A percentile compares a stretch with the other conserved stretches of the same genome.
These are phyloP conservation scores for Escallonia rubra DNA, from an alignment of 129 eudicot species.

Conservation along the genomic window DNA sequence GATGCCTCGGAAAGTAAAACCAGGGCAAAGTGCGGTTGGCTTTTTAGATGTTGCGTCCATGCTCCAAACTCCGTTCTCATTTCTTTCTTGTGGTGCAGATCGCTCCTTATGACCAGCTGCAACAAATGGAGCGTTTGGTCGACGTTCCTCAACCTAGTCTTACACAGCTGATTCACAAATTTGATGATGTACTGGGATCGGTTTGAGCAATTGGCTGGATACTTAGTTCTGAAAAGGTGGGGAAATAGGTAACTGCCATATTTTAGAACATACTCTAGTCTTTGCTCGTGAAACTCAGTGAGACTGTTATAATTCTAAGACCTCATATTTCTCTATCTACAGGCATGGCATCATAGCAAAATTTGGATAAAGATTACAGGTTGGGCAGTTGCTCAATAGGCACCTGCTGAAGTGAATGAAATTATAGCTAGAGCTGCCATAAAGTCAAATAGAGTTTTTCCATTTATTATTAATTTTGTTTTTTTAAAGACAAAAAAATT, in stretches of 20 bases:
- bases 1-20: too few species aligned
- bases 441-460: neutral
- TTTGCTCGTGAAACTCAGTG: too few species aligned
- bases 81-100: conserved; percentile 46
- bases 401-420: neutral
- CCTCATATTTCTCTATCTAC: neutral
- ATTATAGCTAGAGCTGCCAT: neutral
- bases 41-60: neutral
- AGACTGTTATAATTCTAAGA: neutral
- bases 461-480: too few species aligned
- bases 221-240: too few species aligned
- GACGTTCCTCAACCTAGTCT: conserved; percentile 61
- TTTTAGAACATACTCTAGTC: too few species aligned
- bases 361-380: conserved; percentile 1
- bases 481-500: too few species aligned
- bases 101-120: conserved; percentile 98
- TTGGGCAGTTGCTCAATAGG: neutral
- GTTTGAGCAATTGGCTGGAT: too few species aligned
- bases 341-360: neutral
- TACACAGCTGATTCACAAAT: conserved; percentile 30
- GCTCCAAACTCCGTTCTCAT: neutral
- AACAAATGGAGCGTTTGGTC: conserved; percentile 81
- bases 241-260: too few species aligned
- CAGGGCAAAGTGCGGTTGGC: too few species aligned
- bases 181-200: neutral